Evolutionary conservation across 1,284 basidiomycete species (phyloP), one percentile per base, ranked within the genome.

Genomic region (Pulveroboletus sp.): DNA sequence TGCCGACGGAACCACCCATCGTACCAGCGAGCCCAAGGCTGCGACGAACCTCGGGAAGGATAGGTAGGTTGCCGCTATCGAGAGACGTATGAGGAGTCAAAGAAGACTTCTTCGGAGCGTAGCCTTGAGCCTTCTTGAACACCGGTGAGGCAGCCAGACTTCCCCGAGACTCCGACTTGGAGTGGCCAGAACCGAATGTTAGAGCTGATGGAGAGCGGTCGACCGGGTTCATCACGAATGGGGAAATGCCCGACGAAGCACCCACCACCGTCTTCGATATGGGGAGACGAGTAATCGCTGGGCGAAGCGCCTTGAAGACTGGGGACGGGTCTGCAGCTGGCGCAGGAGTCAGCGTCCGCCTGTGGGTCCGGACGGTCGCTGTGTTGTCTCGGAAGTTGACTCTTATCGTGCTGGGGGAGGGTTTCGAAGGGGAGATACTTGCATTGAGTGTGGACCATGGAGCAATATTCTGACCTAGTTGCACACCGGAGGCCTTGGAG

Each of bases 1-100:
- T 76, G 3, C 74, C 75, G 48, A 81, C 76, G 0, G 81, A 83
- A 1, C 81, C 81, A 11, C 86, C 86, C 74, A 89, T 78, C 0
- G 86, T 88, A 2, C 85, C 86, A 31, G 75, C 72, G 68, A 89
- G 78, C 0, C 86, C 84, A n/a, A 89, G 73, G 35, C 75, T 78
- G 49, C 78, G 78, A 62, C 81, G 78, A 24, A 77, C 77, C 49
- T 82, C 80, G 1, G 77, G 75, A 10, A 79, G 75, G 29, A 87
- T 78, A 3, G 80, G 79, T 26, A 75, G 57, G 24, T 56, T 66
- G 15, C 56, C 44, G 25, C 45, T 62, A 28, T 66, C 52, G 14
- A 56, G 58, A 28, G 49, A n/a, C 3, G 53, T 55, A 0, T 38
- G 54, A 15, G 70, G 66, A 5, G 70, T 69, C 4, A 77, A 63